Base-by-base conservation (phyloP, 257 asterid genomes). In the Salvia hispanica region DNA sequence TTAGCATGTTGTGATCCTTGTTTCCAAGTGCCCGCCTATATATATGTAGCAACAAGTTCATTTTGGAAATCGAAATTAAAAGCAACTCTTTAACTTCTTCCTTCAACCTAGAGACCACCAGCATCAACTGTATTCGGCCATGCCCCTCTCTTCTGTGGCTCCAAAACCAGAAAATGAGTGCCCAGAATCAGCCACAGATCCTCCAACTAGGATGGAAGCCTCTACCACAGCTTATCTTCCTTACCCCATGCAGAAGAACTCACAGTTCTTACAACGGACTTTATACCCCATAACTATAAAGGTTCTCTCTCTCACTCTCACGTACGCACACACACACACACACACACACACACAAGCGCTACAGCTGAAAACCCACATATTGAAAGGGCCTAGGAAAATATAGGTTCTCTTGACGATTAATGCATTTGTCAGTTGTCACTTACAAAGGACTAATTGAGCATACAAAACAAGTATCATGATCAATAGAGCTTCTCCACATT, bases 231-330 rank as follows among this genome's bases (percentile, higher is more conserved):
- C 79, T 5, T 71, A 70, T 62, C 60, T 74, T 60, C 74, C 76
- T 69, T 80, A 73, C 57, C 77, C 83, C 14, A 36, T 67, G n/a
- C 88, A 77, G 69, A 73, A 72, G 74, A 82, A 45, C 54, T 50
- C 88, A 31, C 85, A 73, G 47, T 86, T 81, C 71, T 82, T 85
- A 40, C 93, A 81, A 68, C 76, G 76, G 72, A 55, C 76, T 55
- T 69, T 72, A 37, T 77, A 75, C 76, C 92, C 94, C 76, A 82
- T 92, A 75, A 82, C 88, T 52, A 71, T 92, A 59, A 87, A 86
- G 98, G 98, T 91, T 44, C 47, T 77, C 73, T 55, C 68, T 45
- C 64, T 54, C 61, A 40, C 66, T 64, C 56, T 39, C 42, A 7
- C 40, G 4, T 34, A 33, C 46, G 14, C 59, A 21, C n/a, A 34